Evolutionary conservation across 192 early-diverging fungal species (phyloP), one percentile per base, ranked within the genome.

Genomic region (Globomyces pollinis-pini): DNA sequence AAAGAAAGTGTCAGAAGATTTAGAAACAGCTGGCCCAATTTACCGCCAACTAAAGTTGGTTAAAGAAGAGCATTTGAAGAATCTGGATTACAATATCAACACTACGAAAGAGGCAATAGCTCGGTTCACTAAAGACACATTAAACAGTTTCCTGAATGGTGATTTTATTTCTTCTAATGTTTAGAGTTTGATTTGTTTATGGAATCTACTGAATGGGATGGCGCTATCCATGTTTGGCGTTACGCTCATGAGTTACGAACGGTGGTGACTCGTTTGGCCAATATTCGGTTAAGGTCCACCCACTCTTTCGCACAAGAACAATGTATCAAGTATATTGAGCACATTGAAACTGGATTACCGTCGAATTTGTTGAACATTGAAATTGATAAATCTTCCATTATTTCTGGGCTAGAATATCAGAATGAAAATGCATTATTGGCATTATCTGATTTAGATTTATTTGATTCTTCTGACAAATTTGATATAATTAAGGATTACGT

Each of bases 241-340:
- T 98, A 95, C 70, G 90, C 93, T 12, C 75, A 83, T 38, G 85
- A 87, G 44, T 69, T 98, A 55, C 73, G 86, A 1, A 70, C 74
- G 20, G 50, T 64, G 5, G 60, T 78, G 0, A 76, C 68, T 55
- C 32, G 60, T n/a, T 53, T 65, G 30, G 74, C 79, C 21, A 55
- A 64, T 9, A 35, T 69, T 21, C 68, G 73, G 6, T 15, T 79
- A 5, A 15, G 64, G 11, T 57, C 58, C 43, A 66, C 67, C 53
- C 73, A 76, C 50, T 65, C 78, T 8, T 65, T 60, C 44, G 79
- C 76, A 3, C 38, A 61, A 38, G 61, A 66, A 30, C 60, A 44
- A 26, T 65, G 66, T 23, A 26, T 63, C 3, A 60, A 54, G 18
- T 74, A 71, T 43, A 39, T 79, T 28, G 57, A 51, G 8, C 36